Percentiles rank a stretch among this genome's conserved stretches.
phyloP scores from a whole-genome alignment of 2,329 filamentous ascomycete species.

The Chaetomium sp. region DNA sequence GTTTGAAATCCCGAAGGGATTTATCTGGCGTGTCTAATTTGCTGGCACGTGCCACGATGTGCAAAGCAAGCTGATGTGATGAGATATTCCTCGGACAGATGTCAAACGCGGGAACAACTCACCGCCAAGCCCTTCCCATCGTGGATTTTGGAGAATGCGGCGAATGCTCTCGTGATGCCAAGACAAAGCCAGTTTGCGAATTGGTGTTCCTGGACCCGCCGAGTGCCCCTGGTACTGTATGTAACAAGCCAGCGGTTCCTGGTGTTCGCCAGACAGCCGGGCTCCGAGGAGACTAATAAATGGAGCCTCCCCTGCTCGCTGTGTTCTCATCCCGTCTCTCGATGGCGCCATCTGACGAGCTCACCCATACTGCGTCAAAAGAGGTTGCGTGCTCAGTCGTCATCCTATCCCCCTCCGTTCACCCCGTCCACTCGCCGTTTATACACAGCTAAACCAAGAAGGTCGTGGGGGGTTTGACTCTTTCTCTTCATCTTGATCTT shows the following conservation, averaged over 20 bases:
- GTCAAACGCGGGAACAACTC: slow-evolving; percentile 3
- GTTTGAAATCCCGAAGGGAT: neutral
- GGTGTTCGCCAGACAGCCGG: slow-evolving; percentile 15
- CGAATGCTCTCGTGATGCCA: slow-evolving; percentile 19
- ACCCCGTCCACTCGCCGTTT: slow-evolving; percentile 12
- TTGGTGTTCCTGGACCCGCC: slow-evolving; percentile 13
- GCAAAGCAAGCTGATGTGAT: neutral
- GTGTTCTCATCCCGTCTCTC: slow-evolving; percentile 33
- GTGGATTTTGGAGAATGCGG: slow-evolving; percentile 1
- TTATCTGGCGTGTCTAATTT: neutral
- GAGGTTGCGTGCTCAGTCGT: slow-evolving; percentile 30
- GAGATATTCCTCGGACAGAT: neutral
- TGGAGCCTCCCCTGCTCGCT: slow-evolving; percentile 15
- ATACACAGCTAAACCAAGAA: slow-evolving; percentile 4
- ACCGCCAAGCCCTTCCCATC: neutral
- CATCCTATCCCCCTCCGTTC: slow-evolving; percentile 7
- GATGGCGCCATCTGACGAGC: slow-evolving; percentile 34
- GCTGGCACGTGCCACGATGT: no score
- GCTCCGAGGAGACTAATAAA: slow-evolving; percentile 19
- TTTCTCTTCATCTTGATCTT: slow-evolving; percentile 11
- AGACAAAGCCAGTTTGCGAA: slow-evolving; percentile 20
- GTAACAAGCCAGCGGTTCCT: slow-evolving; percentile 21
- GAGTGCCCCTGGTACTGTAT: slow-evolving; percentile 11
- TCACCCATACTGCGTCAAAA: slow-evolving; percentile 24
- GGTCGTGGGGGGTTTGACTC: slow-evolving; percentile 17